phyloP scores from a whole-genome alignment of 2,329 filamentous ascomycete genomes.

The Alternaria solani region DNA sequence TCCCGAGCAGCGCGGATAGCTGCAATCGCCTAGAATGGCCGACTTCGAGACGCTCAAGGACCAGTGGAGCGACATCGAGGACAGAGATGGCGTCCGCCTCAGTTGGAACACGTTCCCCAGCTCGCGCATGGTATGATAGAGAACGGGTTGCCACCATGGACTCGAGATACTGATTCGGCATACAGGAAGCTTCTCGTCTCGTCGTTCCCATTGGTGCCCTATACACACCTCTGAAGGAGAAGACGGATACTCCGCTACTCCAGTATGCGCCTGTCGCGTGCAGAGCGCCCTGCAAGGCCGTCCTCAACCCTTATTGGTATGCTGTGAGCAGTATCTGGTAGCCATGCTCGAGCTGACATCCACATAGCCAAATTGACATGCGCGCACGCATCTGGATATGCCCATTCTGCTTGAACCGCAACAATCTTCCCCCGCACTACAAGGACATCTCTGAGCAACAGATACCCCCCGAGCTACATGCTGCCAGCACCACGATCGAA shows the following conservation, averaged over 20 bases:
- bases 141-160: conserved; percentile 16
- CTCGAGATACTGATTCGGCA: conserved; percentile 32
- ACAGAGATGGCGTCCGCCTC: conserved; percentile 91
- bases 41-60: conserved; percentile 92
- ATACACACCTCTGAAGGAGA: conserved; percentile 96
- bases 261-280: conserved; percentile 97
- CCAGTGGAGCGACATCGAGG: conserved; percentile 95
- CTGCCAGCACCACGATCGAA: conserved; percentile 86
- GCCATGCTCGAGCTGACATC: conserved; percentile 25
- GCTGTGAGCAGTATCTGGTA: conserved; percentile 34
- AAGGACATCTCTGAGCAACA: conserved; percentile 87
- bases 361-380: conserved; percentile 77
- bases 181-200: conserved; percentile 87
- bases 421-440: conserved; percentile 84
- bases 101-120: conserved; percentile 99
- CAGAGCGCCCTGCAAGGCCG: conserved; percentile 93
- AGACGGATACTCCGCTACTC: conserved; percentile 84
- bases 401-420: conserved; percentile 85
- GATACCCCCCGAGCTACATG: conserved; percentile 84
- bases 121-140: conserved; percentile 91
- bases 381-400: conserved; percentile 88
- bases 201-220: conserved; percentile 96
- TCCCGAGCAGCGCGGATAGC: background rate
- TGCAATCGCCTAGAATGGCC: conserved; percentile 66
- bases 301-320: conserved; percentile 96